Percentiles rank a stretch among this genome's conserved stretches.
These are phyloP conservation scores for Seminavis robusta DNA, from an alignment of 108 stramenopile genomes.

Conservation along the genomic window DNA sequence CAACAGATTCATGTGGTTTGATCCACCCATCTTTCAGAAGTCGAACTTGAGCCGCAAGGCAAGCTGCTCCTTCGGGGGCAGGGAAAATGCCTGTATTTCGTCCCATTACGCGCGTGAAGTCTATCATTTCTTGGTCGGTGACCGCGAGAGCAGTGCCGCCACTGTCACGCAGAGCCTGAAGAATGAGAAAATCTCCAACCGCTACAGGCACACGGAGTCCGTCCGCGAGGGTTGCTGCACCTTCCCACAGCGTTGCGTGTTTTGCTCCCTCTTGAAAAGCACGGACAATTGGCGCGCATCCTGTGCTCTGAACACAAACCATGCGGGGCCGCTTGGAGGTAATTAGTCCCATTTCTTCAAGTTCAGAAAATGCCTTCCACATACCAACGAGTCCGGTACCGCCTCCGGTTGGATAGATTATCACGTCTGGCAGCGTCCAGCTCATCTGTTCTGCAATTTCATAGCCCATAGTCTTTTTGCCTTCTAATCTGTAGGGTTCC, in stretches of 20 bases:
- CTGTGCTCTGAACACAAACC: constrained; percentile 15
- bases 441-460: constrained; percentile 20
- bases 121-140: constrained; percentile 16
- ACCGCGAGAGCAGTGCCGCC: constrained; percentile 18
- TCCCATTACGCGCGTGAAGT: constrained; percentile 6
- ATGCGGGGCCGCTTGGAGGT: constrained; percentile 17
- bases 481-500: constrained; percentile 26
- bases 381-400: constrained; percentile 28
- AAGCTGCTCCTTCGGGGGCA: constrained; percentile 20
- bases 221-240: constrained; percentile 10
- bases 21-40: constrained; percentile 8
- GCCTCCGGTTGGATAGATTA: constrained; percentile 28
- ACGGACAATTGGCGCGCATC: constrained; percentile 18
- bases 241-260: constrained; percentile 20
- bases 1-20: constrained; percentile 8
- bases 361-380: constrained; percentile 27
- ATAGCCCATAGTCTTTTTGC: constrained; percentile 28
- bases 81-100: constrained; percentile 12
- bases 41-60: constrained; percentile 12
- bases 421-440: constrained; percentile 23
- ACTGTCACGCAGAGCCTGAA: constrained; percentile 12
- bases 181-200: constrained; percentile 21
- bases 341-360: constrained; percentile 20
- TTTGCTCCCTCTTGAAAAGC: constrained; percentile 19
- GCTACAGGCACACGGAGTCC: constrained; percentile 21